Base-by-base conservation (phyloP, 192 early-diverging fungal genomes). In the Coemansia sp. region DNA sequence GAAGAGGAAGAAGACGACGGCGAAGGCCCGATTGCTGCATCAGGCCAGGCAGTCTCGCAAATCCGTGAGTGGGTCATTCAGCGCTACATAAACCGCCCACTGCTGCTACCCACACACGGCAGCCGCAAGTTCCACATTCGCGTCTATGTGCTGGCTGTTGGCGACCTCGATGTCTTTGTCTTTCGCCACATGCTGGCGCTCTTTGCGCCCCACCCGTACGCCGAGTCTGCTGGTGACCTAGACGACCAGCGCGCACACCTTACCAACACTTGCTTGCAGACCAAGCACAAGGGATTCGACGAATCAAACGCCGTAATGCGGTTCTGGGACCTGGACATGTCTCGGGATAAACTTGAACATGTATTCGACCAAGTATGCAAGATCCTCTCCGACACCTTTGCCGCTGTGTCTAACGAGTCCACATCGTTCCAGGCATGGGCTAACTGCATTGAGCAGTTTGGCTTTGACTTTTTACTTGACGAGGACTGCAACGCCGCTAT, bases 1-100 rank as follows among this genome's bases (percentile, higher is more conserved):
- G 54, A 41, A 2, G 72, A 70, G 1, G 77, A 68, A 7, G 62
- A 64, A 1, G 61, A 67, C n/a, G n/a, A n/a, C n/a, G n/a, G n/a
- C n/a, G n/a, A n/a, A n/a, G n/a, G n/a, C n/a, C n/a, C n/a, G n/a
- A n/a, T n/a, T n/a, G n/a, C n/a, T n/a, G n/a, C n/a, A 17, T 63
- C 63, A 0, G 62, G 46, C 35, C 60, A 78, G 35, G 63, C 40
- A 8, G 67, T 80, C 26, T 81, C 82, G 21, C 87, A 88, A 58
- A 84, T 88, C 18, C 79, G 87, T 41, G 87, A 88, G 38, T 88
- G 85, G 85, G 87, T 88, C 14, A 81, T 88, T 17, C 87, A 88
- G 58, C 76, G 84, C 4, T 88, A 88, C 58, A 84, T 88, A 19
- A 75, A 84, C 56, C 54, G 68, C 7, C 87, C 87, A 2, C 57